Evolutionary conservation across 108 stramenopile species (phyloP), one percentile per base, ranked within the genome.

Genomic region (Cyclotella baltica): DNA sequence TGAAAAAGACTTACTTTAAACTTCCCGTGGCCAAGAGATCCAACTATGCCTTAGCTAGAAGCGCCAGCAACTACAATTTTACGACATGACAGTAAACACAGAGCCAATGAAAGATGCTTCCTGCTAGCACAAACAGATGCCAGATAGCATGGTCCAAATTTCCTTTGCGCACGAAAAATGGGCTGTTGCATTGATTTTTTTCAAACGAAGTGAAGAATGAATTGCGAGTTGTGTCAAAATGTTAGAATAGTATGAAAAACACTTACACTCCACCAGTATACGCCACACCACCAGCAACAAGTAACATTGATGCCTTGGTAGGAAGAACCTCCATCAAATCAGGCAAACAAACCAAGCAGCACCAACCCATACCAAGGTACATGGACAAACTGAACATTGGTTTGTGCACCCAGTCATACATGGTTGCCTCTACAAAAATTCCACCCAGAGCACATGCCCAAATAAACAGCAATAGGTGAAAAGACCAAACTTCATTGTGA

Each of bases 311-410:
- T 0, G 83, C 86, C 4, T 69, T 68, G 4, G 29, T 31, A 15
- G 90, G 87, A 10, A 95, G 55, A 8, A 75, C 76, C 38, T 68
- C 75, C 20, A 76, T 31, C 37, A 92, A 68, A 70, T 91, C 80
- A 16, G 84, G 89, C 48, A 93, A 48, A 62, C 88, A 91, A 16
- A 83, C 43, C 36, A 96, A 6, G 48, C 87, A 87, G 8, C 72
- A 71, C 95, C 95, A 96, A 18, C 95, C 95, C 92, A 96, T 93
- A 4, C 90, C 89, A 34, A 96, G 66, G 70, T 96, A 96, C 92
- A 96, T 92, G 35, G 79, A 67, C 43, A 96, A 64, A 15, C 81
- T 83, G 78, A 96, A 92, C 36, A 35, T 67, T 0, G 47, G 13
- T 68, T 83, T 87, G 69, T 79, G 76, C 67, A 89, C 84, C 89